phyloP scores from a whole-genome alignment of 208 protist species.

The Trypanosoma melophagium region DNA sequence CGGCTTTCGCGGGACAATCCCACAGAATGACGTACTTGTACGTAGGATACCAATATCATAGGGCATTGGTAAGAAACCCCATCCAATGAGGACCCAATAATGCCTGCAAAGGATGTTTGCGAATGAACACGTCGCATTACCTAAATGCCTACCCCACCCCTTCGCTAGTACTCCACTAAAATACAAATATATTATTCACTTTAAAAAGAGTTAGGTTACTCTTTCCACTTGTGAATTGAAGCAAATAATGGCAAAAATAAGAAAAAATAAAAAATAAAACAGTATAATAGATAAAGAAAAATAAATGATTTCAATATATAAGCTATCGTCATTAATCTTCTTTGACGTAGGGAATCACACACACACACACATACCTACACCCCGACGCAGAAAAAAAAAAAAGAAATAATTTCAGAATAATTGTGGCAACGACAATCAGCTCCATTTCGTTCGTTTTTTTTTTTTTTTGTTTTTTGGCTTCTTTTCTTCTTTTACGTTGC shows the following conservation, averaged over 20 bases:
- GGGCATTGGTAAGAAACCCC: background rate
- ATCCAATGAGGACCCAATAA: constrained; percentile 6
- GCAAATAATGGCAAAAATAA: constrained; percentile 9
- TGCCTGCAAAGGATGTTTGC: background rate
- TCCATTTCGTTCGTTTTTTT: background rate
- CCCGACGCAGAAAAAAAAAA: background rate
- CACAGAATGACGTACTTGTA: constrained; percentile 34
- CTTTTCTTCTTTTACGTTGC: too few relatives aligned
- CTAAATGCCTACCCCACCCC: background rate
- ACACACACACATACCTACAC: too few relatives aligned
- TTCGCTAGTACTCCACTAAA: background rate
- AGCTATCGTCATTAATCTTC: background rate
- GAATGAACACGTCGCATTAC: constrained; percentile 29
- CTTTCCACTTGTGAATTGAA: too few relatives aligned
- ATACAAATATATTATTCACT: background rate
- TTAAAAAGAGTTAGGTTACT: too few relatives aligned
- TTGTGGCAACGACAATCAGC: background rate
- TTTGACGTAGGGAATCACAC: too few relatives aligned
- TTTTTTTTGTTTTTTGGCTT: background rate
- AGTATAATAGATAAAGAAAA: constrained; percentile 10
- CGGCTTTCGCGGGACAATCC: constrained; percentile 62
- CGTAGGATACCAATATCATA: background rate
- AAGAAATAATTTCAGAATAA: background rate
- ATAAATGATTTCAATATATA: constrained; percentile 7
- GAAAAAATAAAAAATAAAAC: constrained; percentile 7